A percentile compares a stretch with the other conserved stretches of the same genome.
Conservation (phyloP, 2,329 filamentous ascomycete genomes). For the Dryadomyces quercus-mongolicae region DNA sequence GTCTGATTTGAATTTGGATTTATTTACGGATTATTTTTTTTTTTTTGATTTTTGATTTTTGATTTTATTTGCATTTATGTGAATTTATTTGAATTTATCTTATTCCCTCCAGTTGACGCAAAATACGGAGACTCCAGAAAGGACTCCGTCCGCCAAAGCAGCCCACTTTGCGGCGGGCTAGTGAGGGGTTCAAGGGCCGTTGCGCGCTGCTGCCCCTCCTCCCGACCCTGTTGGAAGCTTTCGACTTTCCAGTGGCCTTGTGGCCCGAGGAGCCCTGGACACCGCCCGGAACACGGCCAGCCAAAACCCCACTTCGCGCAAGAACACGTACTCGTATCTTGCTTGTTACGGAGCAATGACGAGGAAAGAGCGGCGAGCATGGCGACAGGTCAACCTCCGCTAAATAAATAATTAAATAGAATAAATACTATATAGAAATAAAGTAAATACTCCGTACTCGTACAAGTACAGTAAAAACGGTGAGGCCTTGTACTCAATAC, state of each 20-base stretch:
- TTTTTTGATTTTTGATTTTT: too few species aligned
- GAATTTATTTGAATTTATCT: neutral
- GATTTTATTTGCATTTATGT: neutral
- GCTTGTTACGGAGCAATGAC: neutral
- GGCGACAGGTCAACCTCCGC: too few species aligned
- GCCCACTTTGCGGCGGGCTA: neutral
- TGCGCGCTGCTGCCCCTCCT: slow-evolving; percentile 2
- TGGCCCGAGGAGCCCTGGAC: neutral
- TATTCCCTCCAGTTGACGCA: neutral
- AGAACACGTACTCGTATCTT: neutral
- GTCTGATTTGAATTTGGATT: neutral
- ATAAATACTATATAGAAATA: neutral
- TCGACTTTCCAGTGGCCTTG: too few species aligned
- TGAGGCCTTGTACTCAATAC: too few species aligned
- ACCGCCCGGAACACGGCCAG: neutral
- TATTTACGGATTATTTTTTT: too few species aligned
- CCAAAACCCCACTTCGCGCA: neutral
- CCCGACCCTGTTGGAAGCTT: neutral
- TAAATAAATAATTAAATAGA: too few species aligned
- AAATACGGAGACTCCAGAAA: neutral
- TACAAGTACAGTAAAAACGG: too few species aligned
- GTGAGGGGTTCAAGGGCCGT: slow-evolving; percentile 1
- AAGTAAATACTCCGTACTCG: too few species aligned
- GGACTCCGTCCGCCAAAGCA: neutral
- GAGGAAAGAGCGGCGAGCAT: neutral